Evolutionary conservation across 2,329 filamentous ascomycete genomes (phyloP), one percentile per base, ranked within the genome.

Genomic region (Fonsecaea monophora): DNA sequence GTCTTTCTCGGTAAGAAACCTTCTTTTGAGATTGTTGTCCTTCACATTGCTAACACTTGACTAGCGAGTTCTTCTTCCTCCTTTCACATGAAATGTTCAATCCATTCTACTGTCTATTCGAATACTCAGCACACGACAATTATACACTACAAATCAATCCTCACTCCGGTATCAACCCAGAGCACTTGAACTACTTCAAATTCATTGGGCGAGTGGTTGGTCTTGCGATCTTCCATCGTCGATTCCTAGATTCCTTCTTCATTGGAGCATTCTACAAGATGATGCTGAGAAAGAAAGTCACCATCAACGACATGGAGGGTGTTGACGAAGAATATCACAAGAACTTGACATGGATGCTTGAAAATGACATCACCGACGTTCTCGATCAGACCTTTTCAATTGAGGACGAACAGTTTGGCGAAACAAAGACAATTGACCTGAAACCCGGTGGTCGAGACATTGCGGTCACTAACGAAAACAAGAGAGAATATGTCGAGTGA

Each of bases 71-170:
- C 84, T 99, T 99, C 85, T 99, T 99, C 88, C 84, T 99, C 48
- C 87, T 99, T 63, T 98, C 94, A 15, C 95, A 99, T 82, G 95
- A 99, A 83, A 99, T 99, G 95, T 99, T 99, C 84, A 99, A 99
- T 80, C 95, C 95, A 37, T 99, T 99, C 82, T 99, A 99, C 83
- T 99, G 95, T 79, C 85, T 99, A 62, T 99, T 99, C 84, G 95
- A 99, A 82, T 99, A 99, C 81, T 98, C 95, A 32, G 95, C 95
- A 45, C 95, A 99, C 84, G 95, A 99, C 87, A 99, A 99, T 83
- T 99, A 99, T 82, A 99, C 95, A 35, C 90, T 99, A 63, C 95
- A 99, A 82, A 99, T 99, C 84, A 99, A 99, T 82, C 95, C 95
- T 54, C 95, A 99, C 80, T 99, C 95, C 21, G 95, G 95, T 71